Base-by-base conservation (phyloP, 257 asterid species). In the Anisodus tanguticus region DNA sequence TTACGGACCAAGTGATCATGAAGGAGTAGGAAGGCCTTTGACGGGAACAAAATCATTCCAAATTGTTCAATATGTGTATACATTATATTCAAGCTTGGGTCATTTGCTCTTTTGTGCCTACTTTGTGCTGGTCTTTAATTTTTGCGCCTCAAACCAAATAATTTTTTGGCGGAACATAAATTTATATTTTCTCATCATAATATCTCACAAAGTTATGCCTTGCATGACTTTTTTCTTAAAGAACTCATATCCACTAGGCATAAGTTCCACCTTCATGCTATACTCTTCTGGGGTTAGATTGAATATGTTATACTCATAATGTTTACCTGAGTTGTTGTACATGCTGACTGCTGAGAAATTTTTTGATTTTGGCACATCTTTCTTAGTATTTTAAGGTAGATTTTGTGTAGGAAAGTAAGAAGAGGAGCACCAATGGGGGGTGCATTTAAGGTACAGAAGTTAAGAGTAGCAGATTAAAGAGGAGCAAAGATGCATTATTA, bases 1-100 rank as follows among this genome's bases (percentile, higher is more conserved):
- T 69, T 69, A 69, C 26, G 19, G 78, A 69, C 78, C 51, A 69
- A 69, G 31, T 62, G 31, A 41, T 69, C 26, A 69, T 69, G 78
- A 16, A 22, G 26, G 54, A 41, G 31, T 69, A 39, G 51, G 78
- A 69, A 39, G 78, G 54, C 54, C 35, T 15, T 68, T 16, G 78
- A 69, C 10, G 54, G 15, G 31, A 16, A 63, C 70, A 63, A 63
- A 63, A 41, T 69, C 78, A 69, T 6, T 68, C 49, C 78, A 8
- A 3, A 16, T 39, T 16, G 19, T 49, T 16, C 70, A 22, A 22
- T 22, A 22, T 22, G 26, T 22, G 26, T 22, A 22, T 22, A 22
- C 26, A 22, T 22, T 22, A 22, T 22, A 22, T 22, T 22, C 26
- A 22, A 22, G 26, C 26, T 22, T 22, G 26, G 26, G 26, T 22